Evolutionary conservation across 2,329 filamentous ascomycete genomes (phyloP), one percentile per base, ranked within the genome.

Genomic region (Cladosporium phlei): DNA sequence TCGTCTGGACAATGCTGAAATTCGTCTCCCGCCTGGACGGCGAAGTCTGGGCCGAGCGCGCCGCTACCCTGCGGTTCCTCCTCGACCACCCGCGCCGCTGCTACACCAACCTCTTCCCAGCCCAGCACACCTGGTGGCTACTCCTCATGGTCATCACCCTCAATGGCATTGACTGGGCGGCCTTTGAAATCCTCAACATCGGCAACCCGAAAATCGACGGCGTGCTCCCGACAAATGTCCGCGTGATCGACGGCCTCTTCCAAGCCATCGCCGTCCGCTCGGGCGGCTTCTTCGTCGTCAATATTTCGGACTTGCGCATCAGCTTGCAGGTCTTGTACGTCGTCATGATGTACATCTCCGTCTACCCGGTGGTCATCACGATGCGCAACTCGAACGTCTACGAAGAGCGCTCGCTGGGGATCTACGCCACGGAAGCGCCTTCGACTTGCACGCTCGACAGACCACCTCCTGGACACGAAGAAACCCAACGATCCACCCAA

Each of bases 291-390:
- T 64, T 77, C 64, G 56, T 79, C 34, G 68, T 80, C 24, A 60
- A 67, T 14, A 62, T 64, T 10, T 60, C 74, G 3, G 60, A 59
- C 1, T 66, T 80, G 2, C 76, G 73, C 28, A 75, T 79, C 4
- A 73, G 70, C 2, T 70, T 80, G 0, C 79, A 80, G 48, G 71
- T 82, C 27, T 72, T 78, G 25, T 76, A 80, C 48, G 66, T 82
- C 0, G 70, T 79, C 34, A 82, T 83, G 79, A 83, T 83, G 79
- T 83, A 82, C 61, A 80, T 83, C 37, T 74, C 75, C 4, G 73
- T 77, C 3, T 80, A 79, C 49, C 79, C 80, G 0, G 76, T 82
- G 24, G 78, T 77, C 11, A 79, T 83, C 43, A 78, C 71, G 14
- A 79, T 83, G 63, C 74, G 79, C 33, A 74, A 77, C 44, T 76